Conservation (phyloP, 345 rosid species). For the Kernera saxatilis region DNA sequence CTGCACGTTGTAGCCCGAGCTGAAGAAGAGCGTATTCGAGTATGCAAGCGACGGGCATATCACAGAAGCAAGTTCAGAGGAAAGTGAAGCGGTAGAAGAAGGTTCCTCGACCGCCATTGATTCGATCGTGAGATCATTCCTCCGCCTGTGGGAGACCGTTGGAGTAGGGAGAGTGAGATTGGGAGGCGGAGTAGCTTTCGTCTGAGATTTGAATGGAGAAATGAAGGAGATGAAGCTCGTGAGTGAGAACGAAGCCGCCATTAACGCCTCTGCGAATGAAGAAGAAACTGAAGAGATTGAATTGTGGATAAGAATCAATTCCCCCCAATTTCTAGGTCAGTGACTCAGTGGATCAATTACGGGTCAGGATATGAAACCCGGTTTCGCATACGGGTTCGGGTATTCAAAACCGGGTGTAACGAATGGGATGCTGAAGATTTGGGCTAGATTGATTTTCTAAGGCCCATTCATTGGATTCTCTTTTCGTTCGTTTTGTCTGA, state of each 20-base stretch:
- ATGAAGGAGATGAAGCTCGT: conserved; percentile 61
- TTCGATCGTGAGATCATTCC: conserved; percentile 19
- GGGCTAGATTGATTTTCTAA: background rate
- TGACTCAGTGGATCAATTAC: background rate
- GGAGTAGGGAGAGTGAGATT: conserved; percentile 24
- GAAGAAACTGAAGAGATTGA: conserved; percentile 18
- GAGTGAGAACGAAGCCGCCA: conserved; percentile 64
- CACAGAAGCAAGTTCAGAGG: conserved; percentile 51
- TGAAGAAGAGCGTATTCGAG: conserved; percentile 64
- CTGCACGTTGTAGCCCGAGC: conserved; percentile 67
- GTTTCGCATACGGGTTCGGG: background rate
- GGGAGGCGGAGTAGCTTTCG: conserved; percentile 30
- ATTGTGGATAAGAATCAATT: conserved; percentile 29
- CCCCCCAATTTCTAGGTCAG: conserved; percentile 14
- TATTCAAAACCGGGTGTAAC: background rate
- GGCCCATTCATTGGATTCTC: background rate
- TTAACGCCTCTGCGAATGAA: conserved; percentile 22
- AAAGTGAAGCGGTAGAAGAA: conserved; percentile 13
- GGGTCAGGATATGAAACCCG: conserved; percentile 1
- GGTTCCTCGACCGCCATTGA: conserved; percentile 32
- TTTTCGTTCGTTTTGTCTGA: background rate
- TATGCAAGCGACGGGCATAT: conserved; percentile 69
- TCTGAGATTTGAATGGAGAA: conserved; percentile 44
- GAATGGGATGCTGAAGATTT: background rate
- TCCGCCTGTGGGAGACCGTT: conserved; percentile 23